Evolutionary conservation across 2,329 filamentous ascomycete species (phyloP), one percentile per base, ranked within the genome.

Genomic region (Stachybotrys elegans): DNA sequence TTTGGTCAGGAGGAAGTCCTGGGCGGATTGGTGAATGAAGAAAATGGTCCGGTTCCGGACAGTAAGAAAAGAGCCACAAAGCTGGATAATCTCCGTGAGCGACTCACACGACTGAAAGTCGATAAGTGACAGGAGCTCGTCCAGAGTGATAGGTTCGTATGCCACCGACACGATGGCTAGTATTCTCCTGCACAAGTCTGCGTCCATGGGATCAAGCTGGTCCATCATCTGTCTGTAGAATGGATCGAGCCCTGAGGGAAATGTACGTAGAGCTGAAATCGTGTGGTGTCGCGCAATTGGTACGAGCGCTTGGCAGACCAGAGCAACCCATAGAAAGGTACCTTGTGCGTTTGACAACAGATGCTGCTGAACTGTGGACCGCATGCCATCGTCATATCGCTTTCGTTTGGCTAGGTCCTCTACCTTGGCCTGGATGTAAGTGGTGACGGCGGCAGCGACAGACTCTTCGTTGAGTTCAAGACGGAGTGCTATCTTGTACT

Each of bases 21-120:
- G 69, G 1, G 65, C 68, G 6, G 66, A 70, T 43, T 68, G 60
- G 48, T 72, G 65, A 4, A 72, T 56, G 48, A 68, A 59, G 25
- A 29, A 29, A 14, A 29, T 14, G 25, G 25, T 29, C 8, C 8
- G 14, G 8, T 29, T 8, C 14, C 32, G 32, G 16, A 35, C 8
- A 8, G 32, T 35, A 11, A 35, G 16, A 35, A 35, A 14, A 14
- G 32, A 35, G 32, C 16, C 46, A 7, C 65, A 73, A 4, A 44
- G 16, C 2, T 45, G 21, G 11, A 72, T 52, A 7, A 69, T 50
- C 4, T 62, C 45, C 22, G 37, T 12, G 3, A 65, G 13, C 2
- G 40, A 40, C 5, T 51, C 42, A 7, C 22, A 7, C 11, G 55
- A 46, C 19, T 20, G 36, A 5, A 43, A 14, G 32, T 54, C 48